These are phyloP conservation scores for Candida pseudofarinosa DNA, from an alignment of 805 yeast species.

Conservation along the genomic window DNA sequence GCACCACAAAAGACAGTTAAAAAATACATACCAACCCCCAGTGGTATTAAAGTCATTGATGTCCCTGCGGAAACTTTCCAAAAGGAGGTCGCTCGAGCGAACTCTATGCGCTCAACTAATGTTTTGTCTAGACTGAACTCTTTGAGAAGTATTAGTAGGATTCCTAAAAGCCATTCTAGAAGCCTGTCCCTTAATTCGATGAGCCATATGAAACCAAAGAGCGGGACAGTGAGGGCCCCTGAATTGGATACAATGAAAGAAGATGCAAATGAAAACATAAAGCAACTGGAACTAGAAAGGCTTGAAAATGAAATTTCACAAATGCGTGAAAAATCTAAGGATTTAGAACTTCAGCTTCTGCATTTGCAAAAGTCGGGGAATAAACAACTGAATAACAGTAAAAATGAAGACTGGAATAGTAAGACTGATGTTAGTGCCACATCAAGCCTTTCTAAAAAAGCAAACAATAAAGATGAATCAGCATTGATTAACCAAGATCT, in stretches of 20 bases:
- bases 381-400: constrained; percentile 12
- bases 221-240: constrained; percentile 9
- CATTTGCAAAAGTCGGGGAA: constrained; percentile 29
- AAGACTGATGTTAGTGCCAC: constrained; percentile 19
- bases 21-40: constrained; percentile 69
- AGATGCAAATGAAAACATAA: constrained; percentile 18
- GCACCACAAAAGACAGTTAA: constrained; percentile 45
- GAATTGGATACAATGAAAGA: constrained; percentile 16
- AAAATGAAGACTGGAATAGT: constrained; percentile 12
- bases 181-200: neutral
- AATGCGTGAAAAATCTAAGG: constrained; percentile 35
- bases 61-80: constrained; percentile 50
- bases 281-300: constrained; percentile 22
- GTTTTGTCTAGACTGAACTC: constrained; percentile 23
- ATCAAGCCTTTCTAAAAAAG: constrained; percentile 19
- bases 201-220: constrained; percentile 9
- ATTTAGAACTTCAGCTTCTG: constrained; percentile 33
- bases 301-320: constrained; percentile 33
- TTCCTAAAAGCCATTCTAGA: constrained; percentile 15
- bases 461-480: constrained; percentile 14
- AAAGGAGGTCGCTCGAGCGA: constrained; percentile 35
- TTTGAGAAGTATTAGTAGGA: constrained; percentile 9
- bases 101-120: constrained; percentile 34
- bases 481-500: neutral
- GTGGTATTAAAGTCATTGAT: constrained; percentile 65